phyloP scores from a whole-genome alignment of 345 rosid species.

The Leavenworthia alabamica region DNA sequence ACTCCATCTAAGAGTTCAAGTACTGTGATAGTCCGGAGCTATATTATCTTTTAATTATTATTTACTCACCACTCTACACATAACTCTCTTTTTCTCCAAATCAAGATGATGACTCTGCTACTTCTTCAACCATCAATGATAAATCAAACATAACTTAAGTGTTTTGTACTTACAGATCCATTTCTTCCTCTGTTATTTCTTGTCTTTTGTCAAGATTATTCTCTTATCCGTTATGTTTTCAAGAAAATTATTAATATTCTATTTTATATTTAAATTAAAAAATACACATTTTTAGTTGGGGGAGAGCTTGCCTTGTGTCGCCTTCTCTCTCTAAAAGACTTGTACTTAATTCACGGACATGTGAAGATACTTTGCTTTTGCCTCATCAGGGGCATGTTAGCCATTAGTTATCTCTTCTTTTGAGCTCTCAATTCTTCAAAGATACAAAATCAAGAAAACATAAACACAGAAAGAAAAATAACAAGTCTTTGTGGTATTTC shows the following conservation, averaged over 20 bases:
- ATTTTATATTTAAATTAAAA: not conserved
- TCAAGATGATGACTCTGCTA: slow-evolving; percentile 12
- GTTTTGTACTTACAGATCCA: slow-evolving; percentile 2
- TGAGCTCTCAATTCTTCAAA: slow-evolving; percentile 16
- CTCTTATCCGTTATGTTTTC: slow-evolving; percentile 21
- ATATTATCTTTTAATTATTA: not conserved
- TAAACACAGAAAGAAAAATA: not conserved
- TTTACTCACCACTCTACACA: not conserved
- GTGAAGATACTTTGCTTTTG: slow-evolving; percentile 39
- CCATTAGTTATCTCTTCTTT: slow-evolving; percentile 36
- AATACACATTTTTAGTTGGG: slow-evolving; percentile 14
- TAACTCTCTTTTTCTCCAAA: not conserved
- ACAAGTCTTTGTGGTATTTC: slow-evolving; percentile 4
- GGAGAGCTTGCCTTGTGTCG: slow-evolving; percentile 29
- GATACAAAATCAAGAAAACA: slow-evolving; percentile 16
- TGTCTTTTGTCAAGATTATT: slow-evolving; percentile 10
- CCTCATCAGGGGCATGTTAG: slow-evolving; percentile 36
- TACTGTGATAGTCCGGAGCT: too few relatives aligned
- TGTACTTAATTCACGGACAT: slow-evolving; percentile 32
- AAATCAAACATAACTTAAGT: slow-evolving; percentile 8
- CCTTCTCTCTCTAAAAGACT: slow-evolving; percentile 27
- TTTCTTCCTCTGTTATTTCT: not conserved
- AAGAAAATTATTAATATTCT: not conserved
- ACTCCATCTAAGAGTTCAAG: too few relatives aligned
- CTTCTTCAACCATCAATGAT: not conserved